These are phyloP conservation scores for Microsporum audouinii DNA, from an alignment of 2,329 filamentous ascomycete genomes.

Conservation along the genomic window DNA sequence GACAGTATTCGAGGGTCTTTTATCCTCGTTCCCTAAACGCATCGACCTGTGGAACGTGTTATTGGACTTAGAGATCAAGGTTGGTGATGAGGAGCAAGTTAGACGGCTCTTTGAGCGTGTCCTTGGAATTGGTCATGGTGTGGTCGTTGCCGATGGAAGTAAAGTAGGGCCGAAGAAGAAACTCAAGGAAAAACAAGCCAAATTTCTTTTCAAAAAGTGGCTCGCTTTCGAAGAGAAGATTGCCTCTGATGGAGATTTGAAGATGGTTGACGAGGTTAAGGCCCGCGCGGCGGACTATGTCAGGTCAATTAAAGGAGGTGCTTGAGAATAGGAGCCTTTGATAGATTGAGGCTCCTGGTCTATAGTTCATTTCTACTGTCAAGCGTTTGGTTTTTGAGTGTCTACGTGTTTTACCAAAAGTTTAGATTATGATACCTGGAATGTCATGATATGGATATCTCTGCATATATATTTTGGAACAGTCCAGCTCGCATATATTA, in stretches of 20 bases:
- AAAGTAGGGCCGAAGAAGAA: slow-evolving; percentile 43
- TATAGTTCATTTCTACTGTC: neutral
- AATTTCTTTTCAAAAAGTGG: slow-evolving; percentile 88
- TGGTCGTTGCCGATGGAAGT: slow-evolving; percentile 28
- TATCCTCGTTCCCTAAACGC: slow-evolving; percentile 76
- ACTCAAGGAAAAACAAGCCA: slow-evolving; percentile 71
- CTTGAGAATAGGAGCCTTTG: slow-evolving; percentile 4
- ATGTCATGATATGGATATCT: slow-evolving; percentile 2
- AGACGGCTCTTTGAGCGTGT: slow-evolving; percentile 75
- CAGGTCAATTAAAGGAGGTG: slow-evolving; percentile 30
- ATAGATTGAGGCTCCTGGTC: neutral
- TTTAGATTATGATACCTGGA: slow-evolving; percentile 8
- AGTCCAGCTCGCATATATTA: neutral
- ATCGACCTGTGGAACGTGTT: slow-evolving; percentile 89
- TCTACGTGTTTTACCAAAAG: neutral
- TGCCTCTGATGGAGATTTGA: slow-evolving; percentile 48
- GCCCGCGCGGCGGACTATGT: slow-evolving; percentile 62
- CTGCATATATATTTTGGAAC: neutral
- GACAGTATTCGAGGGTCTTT: slow-evolving; percentile 82
- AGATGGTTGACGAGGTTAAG: slow-evolving; percentile 59
- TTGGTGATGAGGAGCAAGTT: slow-evolving; percentile 51
- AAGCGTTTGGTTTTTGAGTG: neutral
- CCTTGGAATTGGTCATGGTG: slow-evolving; percentile 34
- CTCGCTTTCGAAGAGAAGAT: slow-evolving; percentile 69
- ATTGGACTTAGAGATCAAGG: slow-evolving; percentile 66